Evolutionary conservation across 768 basidiomycete species (phyloP), one percentile per base, ranked within the genome.

Genomic region (Clathrus columnatus): DNA sequence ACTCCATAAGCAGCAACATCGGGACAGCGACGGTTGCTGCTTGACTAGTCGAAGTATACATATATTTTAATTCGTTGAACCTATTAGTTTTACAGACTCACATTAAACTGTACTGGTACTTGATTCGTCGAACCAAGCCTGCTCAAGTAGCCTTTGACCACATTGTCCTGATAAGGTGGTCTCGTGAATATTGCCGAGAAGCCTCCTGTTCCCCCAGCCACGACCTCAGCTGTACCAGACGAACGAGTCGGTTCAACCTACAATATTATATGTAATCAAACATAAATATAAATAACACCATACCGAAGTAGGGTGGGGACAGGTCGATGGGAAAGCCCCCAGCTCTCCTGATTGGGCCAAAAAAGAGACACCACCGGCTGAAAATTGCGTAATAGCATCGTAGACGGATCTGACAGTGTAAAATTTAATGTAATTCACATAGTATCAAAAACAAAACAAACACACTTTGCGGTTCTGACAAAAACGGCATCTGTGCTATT

Each of bases 21-120:
- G 24, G 79, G 78, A 66, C 70, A 79, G 1, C 61, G 74, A 45
- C 76, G 75, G 29, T 73, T 74, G 62, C n/a, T n/a, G n/a, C 50
- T 65, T 44, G 42, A 43, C n/a, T 30, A 18, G 41, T 14, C 24
- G 8, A 8, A 50, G n/a, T 7, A 17, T 4, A 28, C 26, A 8
- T 17, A 20, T 5, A 50, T 21, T 27, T 16, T 4, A n/a, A n/a
- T n/a, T n/a, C n/a, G n/a, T n/a, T n/a, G n/a, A n/a, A n/a, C n/a
- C n/a, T n/a, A n/a, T n/a, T n/a, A n/a, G n/a, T n/a, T 18, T 17
- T 7, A n/a, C n/a, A n/a, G 29, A 23, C 28, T 16, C 7, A 36
- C 28, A 42, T 62, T 65, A 59, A 68, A 73, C 44, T 61, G 57
- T 20, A 71, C n/a, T n/a, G n/a, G n/a, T n/a, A n/a, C 71, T 1